Base-by-base conservation (phyloP, 2,329 filamentous ascomycete genomes). In the Xylariaceae sp. region DNA sequence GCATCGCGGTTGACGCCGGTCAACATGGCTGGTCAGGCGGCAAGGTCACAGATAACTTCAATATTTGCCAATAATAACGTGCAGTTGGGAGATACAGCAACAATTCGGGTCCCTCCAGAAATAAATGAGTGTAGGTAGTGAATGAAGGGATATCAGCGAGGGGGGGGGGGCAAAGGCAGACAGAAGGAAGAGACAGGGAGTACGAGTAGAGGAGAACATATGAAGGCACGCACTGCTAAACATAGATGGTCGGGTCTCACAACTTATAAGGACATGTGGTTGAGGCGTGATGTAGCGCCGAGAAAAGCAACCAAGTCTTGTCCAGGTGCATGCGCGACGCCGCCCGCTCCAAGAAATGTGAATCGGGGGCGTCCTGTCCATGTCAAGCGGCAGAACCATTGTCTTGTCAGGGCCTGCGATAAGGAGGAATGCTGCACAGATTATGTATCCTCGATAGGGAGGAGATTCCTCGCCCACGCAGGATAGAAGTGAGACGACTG, bases 1-100 rank as follows among this genome's bases (percentile, higher is more conserved):
- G 68, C 66, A 66, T 80, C 74, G 63, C 77, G 74, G 65, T 80
- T 73, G 69, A 76, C 66, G 62, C 72, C 73, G 55, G 75, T 71
- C 39, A 75, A 57, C 62, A 69, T 71, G 50, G 67, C 70, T 74
- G 76, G 75, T 18, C 59, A 68, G 65, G 53, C 53, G 52, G 59
- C 56, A 44, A 48, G 37, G 57, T 51, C 45, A 34, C 18, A 44
- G 64, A 48, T 54, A 54, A 56, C 44, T 56, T 23, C 17, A 4
- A 30, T 13, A n/a, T 47, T 44, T 10, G 44, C 18, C 53, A 42
- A 50, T 8, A 17, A 35, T 23, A 37, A 10, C 17, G 9, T 9
- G 15, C 56, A 44, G 23, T 51, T 35, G 49, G 34, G 37, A 57
- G 44, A 44, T 30, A 4, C 23, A 30, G 23, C 5, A 35, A 57